Percentiles rank a stretch among this genome's conserved stretches.
phyloP scores from a whole-genome alignment of 2,329 filamentous ascomycete species.

The Dothiorella sarmentorum region DNA sequence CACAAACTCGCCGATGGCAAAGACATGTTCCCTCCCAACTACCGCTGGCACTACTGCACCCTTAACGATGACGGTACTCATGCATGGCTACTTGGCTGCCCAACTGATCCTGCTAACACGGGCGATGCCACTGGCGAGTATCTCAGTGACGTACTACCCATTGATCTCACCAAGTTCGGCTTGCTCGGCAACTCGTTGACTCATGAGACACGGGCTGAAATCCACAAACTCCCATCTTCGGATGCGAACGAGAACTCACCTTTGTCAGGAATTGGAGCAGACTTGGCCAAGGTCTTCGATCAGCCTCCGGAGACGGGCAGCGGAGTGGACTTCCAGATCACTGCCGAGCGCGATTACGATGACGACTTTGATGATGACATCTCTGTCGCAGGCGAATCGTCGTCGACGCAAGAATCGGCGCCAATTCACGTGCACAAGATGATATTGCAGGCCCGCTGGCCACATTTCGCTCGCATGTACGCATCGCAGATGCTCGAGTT shows the following conservation, averaged over 20 bases:
- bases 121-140: conserved; percentile 82
- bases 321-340: conserved; percentile 87
- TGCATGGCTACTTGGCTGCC: conserved; percentile 93
- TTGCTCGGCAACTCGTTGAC: conserved; percentile 75
- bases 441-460: conserved; percentile 92
- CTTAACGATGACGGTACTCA: conserved; percentile 94
- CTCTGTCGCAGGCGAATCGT: conserved; percentile 34
- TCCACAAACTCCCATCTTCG: conserved; percentile 38
- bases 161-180: conserved; percentile 88
- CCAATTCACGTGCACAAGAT: conserved; percentile 95
- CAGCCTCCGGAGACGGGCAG: conserved; percentile 78
- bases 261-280: conserved; percentile 69
- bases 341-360: conserved; percentile 73
- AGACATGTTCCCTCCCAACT: conserved; percentile 88
- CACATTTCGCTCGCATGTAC: conserved; percentile 90
- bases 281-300: conserved; percentile 85
- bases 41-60: conserved; percentile 97
- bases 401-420: conserved; percentile 39
- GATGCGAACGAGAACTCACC: conserved; percentile 52
- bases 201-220: conserved; percentile 40
- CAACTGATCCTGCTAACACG: conserved; percentile 65
- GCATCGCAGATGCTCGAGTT: conserved; percentile 95
- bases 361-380: conserved; percentile 65
- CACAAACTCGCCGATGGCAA: conserved; percentile 91
- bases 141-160: conserved; percentile 87